phyloP scores from a whole-genome alignment of 345 rosid species.

The Euphorbia tirucalli region DNA sequence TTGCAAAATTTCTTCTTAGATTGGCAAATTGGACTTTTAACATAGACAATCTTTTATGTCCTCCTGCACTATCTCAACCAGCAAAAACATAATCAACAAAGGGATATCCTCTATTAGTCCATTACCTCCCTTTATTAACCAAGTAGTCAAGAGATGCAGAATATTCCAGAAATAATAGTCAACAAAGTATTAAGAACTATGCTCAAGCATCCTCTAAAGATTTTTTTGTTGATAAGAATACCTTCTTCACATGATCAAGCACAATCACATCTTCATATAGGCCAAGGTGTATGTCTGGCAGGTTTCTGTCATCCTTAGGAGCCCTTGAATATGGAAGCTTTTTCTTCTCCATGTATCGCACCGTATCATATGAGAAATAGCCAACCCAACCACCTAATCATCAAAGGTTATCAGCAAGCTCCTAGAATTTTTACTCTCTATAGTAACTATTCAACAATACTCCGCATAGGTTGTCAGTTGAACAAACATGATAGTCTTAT shows the following conservation, averaged over 20 bases:
- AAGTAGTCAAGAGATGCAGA: too few relatives aligned
- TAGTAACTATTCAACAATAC: neutral
- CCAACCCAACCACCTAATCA: conserved; percentile 95
- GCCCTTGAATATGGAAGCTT: conserved; percentile 69
- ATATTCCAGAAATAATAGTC: too few relatives aligned
- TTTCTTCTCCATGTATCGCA: conserved; percentile 77
- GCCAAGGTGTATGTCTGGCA: conserved; percentile 84
- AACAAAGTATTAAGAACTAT: too few relatives aligned
- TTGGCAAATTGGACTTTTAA: too few relatives aligned
- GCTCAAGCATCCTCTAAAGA: too few relatives aligned
- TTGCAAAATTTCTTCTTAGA: too few relatives aligned
- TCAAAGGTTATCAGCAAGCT: conserved; percentile 5
- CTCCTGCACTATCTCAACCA: too few relatives aligned
- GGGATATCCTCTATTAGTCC: too few relatives aligned
- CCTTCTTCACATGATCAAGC: conserved; percentile 93
- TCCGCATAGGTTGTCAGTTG: too few relatives aligned
- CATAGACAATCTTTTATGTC: too few relatives aligned
- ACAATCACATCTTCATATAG: conserved; percentile 75
- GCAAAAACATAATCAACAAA: too few relatives aligned
- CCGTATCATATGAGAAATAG: conserved; percentile 84
- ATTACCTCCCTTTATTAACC: too few relatives aligned
- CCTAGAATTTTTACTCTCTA: neutral
- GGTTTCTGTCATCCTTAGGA: conserved; percentile 78
- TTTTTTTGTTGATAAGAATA: conserved; percentile 8
- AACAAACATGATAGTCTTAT: neutral